phyloP scores from a whole-genome alignment of 1,284 basidiomycete species.

The Fomitopsis betulina region DNA sequence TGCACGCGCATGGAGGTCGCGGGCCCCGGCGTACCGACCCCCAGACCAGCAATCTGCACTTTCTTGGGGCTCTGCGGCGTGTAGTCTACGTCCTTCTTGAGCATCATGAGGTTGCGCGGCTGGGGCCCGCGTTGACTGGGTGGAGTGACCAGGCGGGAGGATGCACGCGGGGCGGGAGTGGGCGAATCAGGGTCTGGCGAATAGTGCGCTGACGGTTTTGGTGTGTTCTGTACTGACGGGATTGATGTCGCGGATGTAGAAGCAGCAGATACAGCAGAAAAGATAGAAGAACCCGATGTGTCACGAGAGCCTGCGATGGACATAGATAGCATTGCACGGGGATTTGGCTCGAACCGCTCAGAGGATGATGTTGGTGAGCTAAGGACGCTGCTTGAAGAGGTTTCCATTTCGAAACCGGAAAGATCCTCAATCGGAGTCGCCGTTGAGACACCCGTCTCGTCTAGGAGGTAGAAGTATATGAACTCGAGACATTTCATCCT shows the following conservation, averaged over 20 bases:
- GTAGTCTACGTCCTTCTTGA: slow-evolving; percentile 67
- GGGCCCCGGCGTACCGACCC: slow-evolving; percentile 23
- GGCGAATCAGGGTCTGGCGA: slow-evolving; percentile 9
- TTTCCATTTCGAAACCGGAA: neutral
- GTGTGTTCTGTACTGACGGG: slow-evolving; percentile 20
- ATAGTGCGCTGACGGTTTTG: neutral
- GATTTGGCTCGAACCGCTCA: neutral
- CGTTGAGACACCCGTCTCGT: slow-evolving; percentile 44
- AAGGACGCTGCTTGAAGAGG: slow-evolving; percentile 9
- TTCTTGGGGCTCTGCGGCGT: slow-evolving; percentile 67
- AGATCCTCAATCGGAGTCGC: neutral
- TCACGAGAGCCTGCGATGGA: slow-evolving; percentile 24
- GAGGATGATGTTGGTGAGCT: neutral
- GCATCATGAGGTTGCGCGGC: slow-evolving; percentile 51
- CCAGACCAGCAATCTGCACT: slow-evolving; percentile 30
- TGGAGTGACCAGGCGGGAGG: slow-evolving; percentile 16
- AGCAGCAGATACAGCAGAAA: slow-evolving; percentile 23
- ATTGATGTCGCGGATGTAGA: slow-evolving; percentile 24
- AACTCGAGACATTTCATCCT: slow-evolving; percentile 95
- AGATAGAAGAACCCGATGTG: slow-evolving; percentile 32
- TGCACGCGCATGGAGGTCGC: neutral
- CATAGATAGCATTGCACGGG: slow-evolving; percentile 20
- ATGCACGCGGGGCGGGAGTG: slow-evolving; percentile 14
- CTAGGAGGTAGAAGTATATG: slow-evolving; percentile 86
- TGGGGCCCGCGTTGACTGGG: slow-evolving; percentile 22